Conservation (phyloP, 768 basidiomycete genomes). For the Albatrellus ellisii region DNA sequence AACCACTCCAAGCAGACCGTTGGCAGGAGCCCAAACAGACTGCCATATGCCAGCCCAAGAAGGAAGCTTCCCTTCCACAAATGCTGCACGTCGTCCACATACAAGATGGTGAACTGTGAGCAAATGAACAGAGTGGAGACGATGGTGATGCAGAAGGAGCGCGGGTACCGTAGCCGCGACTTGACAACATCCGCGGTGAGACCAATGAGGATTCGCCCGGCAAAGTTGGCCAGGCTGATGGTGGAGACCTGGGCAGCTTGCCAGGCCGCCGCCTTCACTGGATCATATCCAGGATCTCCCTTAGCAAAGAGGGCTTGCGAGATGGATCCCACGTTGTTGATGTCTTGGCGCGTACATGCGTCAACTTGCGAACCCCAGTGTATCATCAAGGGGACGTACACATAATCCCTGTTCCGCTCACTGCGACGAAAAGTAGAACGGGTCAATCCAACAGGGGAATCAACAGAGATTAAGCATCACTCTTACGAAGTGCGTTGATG, state of each 20-base stretch:
- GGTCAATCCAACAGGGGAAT: no score
- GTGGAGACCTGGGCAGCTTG: constrained; percentile 80
- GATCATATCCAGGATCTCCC: constrained; percentile 48
- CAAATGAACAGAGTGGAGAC: constrained; percentile 56
- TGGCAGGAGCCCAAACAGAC: constrained; percentile 59
- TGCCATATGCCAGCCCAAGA: constrained; percentile 62
- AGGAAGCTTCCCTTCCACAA: constrained; percentile 52
- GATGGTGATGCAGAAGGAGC: constrained; percentile 57
- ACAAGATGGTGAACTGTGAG: constrained; percentile 51
- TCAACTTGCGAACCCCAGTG: no score
- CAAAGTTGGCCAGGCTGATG: constrained; percentile 71
- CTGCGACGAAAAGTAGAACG: no score
- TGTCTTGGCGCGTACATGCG: constrained; percentile 47
- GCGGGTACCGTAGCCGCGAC: constrained; percentile 41
- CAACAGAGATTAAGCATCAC: constrained; percentile 6
- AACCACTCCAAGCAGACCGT: constrained; percentile 82
- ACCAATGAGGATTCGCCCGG: constrained; percentile 66
- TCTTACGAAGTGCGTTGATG: constrained; percentile 45
- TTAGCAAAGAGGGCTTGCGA: constrained; percentile 55
- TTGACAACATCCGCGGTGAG: constrained; percentile 55
- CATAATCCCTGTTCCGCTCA: constrained; percentile 68
- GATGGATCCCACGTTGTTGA: constrained; percentile 81
- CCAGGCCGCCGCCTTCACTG: constrained; percentile 50
- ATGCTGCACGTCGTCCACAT: constrained; percentile 38
- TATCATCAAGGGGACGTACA: constrained; percentile 30